Percentiles rank a stretch among this genome's conserved stretches.
Conservation (phyloP, 1,284 basidiomycete genomes). For the Sporisorium iseilematis-ciliati region DNA sequence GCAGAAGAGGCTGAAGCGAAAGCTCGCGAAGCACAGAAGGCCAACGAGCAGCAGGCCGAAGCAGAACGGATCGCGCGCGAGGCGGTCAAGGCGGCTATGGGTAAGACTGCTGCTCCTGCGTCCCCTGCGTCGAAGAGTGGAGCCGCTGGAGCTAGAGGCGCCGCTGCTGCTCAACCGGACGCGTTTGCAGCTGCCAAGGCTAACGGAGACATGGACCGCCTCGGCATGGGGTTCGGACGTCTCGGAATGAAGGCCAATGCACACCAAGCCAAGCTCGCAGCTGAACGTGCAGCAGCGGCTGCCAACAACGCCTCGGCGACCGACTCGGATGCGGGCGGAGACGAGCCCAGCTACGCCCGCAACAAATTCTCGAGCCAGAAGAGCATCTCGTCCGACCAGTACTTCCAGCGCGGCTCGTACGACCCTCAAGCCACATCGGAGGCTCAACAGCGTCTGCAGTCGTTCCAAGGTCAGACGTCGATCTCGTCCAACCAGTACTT, state of each 20-base stretch:
- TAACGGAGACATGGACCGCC: constrained; percentile 75
- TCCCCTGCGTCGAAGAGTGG: constrained; percentile 20
- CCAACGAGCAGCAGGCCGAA: constrained; percentile 49
- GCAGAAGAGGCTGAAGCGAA: constrained; percentile 53
- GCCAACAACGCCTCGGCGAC: constrained; percentile 38
- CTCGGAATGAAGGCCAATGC: constrained; percentile 74
- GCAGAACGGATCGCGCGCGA: constrained; percentile 58
- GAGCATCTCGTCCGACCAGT: constrained; percentile 92
- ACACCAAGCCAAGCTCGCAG: constrained; percentile 52
- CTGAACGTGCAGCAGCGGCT: constrained; percentile 48
- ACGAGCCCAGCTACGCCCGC: constrained; percentile 81
- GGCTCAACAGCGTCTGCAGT: constrained; percentile 83
- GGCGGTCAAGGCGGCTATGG: constrained; percentile 52
- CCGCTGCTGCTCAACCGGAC: constrained; percentile 29
- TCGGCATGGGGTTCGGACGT: constrained; percentile 84
- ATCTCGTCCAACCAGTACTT: constrained; percentile 83
- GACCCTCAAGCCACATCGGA: constrained; percentile 81
- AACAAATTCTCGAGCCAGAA: constrained; percentile 93
- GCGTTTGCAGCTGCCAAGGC: constrained; percentile 69
- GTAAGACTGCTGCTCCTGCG: constrained; percentile 27
- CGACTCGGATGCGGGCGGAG: constrained; percentile 45
- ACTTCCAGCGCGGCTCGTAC: constrained; percentile 90
- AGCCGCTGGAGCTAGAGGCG: constrained; percentile 17
- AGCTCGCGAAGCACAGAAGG: constrained; percentile 45
- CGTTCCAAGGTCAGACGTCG: constrained; percentile 90